Evolutionary conservation across 192 early-diverging fungal species (phyloP).

Genomic region (Coemansia guatemalensis): DNA sequence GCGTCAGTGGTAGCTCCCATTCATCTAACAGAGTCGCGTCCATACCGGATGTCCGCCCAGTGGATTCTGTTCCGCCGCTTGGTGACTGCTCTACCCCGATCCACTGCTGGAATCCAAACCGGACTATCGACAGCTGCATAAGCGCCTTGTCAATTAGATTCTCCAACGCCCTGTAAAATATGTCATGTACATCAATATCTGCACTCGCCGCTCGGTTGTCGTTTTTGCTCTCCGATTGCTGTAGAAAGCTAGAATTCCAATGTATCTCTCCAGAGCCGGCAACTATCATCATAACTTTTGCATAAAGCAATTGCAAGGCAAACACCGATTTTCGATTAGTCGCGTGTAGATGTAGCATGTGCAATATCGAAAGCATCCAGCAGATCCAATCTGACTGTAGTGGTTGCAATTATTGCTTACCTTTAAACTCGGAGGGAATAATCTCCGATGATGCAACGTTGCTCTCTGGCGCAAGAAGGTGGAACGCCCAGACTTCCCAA

Average conservation of each 20-base stretch:
- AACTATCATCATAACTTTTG: constrained; percentile 11
- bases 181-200: not conserved
- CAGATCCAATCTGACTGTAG: not conserved
- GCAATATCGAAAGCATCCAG: not conserved
- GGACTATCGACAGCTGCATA: constrained; percentile 43
- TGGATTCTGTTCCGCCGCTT: not conserved
- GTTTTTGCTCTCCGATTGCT: not conserved
- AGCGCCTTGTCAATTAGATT: constrained; percentile 46
- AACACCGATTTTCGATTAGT: not conserved
- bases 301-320: not conserved
- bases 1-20: constrained; percentile 27
- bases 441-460: constrained; percentile 3
- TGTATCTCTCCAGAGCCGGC: constrained; percentile 28
- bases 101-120: constrained; percentile 51
- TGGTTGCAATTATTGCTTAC: constrained; percentile 8
- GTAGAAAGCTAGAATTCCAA: constrained; percentile 19
- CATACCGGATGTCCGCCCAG: not conserved
- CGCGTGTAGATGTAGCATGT: not conserved
- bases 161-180: constrained; percentile 38
- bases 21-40: not conserved
- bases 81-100: constrained; percentile 23
- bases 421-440: constrained; percentile 32
- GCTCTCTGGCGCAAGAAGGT: constrained; percentile 15
- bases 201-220: not conserved
- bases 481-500: constrained; percentile 48